Evolutionary conservation across 495 filamentous ascomycete genomes (phyloP).

Genomic region (Parachaetomium inaequale): DNA sequence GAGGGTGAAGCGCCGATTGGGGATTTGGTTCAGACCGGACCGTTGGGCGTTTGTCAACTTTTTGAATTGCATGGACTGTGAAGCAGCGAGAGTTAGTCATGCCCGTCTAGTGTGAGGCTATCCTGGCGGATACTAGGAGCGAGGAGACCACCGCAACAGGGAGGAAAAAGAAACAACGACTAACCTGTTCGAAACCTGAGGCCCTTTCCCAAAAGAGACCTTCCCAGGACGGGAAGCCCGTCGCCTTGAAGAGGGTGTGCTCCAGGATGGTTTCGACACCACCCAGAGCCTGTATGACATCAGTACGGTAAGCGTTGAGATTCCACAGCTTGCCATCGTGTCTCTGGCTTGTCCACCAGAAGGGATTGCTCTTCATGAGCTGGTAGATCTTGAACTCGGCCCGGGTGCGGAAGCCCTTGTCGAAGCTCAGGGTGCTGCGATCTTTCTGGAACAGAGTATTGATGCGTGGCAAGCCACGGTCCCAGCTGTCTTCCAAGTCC

Average conservation of each 20-base stretch:
- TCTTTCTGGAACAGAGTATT: constrained; percentile 99
- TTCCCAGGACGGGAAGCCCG: constrained; percentile 98
- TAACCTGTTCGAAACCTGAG: constrained; percentile 59
- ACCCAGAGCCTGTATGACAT: constrained; percentile 96
- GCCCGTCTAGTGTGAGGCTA: background rate
- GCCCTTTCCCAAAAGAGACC: constrained; percentile 98
- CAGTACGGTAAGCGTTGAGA: constrained; percentile 93
- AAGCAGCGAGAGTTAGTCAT: background rate
- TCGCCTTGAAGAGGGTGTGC: constrained; percentile 97
- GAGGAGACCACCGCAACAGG: background rate
- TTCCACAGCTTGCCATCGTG: constrained; percentile 99
- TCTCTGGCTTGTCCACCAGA: constrained; percentile 98
- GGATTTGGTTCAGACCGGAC: constrained; percentile 98
- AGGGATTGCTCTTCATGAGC: constrained; percentile 98
- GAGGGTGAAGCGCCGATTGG: constrained; percentile 96
- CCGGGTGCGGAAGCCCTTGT: constrained; percentile 95
- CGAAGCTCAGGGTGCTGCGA: constrained; percentile 93
- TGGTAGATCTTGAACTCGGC: constrained; percentile 99
- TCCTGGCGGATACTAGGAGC: background rate
- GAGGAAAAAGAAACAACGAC: background rate
- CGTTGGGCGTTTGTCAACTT: constrained; percentile 98
- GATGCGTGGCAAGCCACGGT: constrained; percentile 95
- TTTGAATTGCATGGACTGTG: constrained; percentile 86
- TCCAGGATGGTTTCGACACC: constrained; percentile 99
- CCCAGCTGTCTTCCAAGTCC: constrained; percentile 98